Evolutionary conservation across 768 basidiomycete species (phyloP).

Genomic region (Podaxis rugospora): DNA sequence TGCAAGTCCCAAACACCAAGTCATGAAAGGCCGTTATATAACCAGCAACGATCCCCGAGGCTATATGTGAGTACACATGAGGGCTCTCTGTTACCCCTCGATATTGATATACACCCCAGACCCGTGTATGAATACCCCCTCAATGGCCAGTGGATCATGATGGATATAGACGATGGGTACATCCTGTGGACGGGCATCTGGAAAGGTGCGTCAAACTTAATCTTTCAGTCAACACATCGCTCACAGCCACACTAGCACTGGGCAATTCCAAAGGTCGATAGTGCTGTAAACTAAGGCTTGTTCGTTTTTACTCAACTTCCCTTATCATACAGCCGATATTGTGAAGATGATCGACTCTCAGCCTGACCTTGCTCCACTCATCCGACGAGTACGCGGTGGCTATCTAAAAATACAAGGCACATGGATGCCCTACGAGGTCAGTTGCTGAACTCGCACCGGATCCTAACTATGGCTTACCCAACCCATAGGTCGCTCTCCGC

Average conservation of each 20-base stretch:
- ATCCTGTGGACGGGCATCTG: slow-evolving; percentile 92
- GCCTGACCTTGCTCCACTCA: slow-evolving; percentile 77
- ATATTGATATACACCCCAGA: slow-evolving; percentile 27
- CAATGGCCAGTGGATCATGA: slow-evolving; percentile 92
- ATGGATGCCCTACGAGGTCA: slow-evolving; percentile 89
- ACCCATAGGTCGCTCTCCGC: slow-evolving; percentile 64
- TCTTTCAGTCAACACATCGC: neutral
- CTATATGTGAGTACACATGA: slow-evolving; percentile 62
- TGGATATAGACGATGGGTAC: slow-evolving; percentile 92
- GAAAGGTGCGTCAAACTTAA: slow-evolving; percentile 60
- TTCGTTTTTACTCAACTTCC: slow-evolving; percentile 3
- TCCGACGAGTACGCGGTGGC: slow-evolving; percentile 81
- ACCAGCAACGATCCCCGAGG: slow-evolving; percentile 87
- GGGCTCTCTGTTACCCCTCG: slow-evolving; percentile 14
- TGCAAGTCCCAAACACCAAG: slow-evolving; percentile 72
- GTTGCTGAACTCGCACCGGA: slow-evolving; percentile 16
- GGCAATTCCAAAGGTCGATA: slow-evolving; percentile 80
- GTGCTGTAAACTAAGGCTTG: slow-evolving; percentile 8
- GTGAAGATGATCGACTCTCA: slow-evolving; percentile 92
- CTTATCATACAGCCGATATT: slow-evolving; percentile 63
- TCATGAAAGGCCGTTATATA: slow-evolving; percentile 83
- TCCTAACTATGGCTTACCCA: neutral
- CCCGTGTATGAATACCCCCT: slow-evolving; percentile 89
- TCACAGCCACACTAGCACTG: slow-evolving; percentile 43
- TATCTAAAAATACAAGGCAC: slow-evolving; percentile 92